Conservation (phyloP, 352 stramenopile genomes). For the Pythium scleroteichum region DNA sequence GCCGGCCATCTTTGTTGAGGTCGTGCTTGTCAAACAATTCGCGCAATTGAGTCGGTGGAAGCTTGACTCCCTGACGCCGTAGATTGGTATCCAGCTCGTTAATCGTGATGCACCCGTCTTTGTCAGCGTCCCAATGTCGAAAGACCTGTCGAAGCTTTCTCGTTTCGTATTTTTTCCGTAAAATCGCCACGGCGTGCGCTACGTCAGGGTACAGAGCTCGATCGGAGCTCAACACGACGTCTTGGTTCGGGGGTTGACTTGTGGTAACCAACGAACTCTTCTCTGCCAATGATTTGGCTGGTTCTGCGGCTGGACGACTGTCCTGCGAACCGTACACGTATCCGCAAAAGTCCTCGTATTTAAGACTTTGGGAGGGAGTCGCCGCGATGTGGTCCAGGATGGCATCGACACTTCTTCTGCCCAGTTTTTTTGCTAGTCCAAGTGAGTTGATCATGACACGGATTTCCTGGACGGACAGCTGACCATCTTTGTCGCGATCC, state of each 20-base stretch:
- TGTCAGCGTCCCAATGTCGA: slow-evolving; percentile 61
- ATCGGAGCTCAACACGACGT: slow-evolving; percentile 15
- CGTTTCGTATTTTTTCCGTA: slow-evolving; percentile 53
- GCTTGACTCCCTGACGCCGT: slow-evolving; percentile 39
- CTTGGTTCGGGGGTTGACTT: not conserved
- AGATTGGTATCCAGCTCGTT: slow-evolving; percentile 50
- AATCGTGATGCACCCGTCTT: slow-evolving; percentile 48
- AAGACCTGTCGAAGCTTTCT: slow-evolving; percentile 46
- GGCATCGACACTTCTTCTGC: slow-evolving; percentile 35
- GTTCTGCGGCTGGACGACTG: not conserved
- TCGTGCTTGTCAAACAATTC: slow-evolving; percentile 49
- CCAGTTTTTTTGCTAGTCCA: slow-evolving; percentile 38
- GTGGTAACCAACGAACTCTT: not conserved
- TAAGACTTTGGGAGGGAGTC: slow-evolving; percentile 36
- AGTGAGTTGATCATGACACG: slow-evolving; percentile 46
- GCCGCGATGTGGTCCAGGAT: slow-evolving; percentile 40
- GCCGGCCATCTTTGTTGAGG: slow-evolving; percentile 36
- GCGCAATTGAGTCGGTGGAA: slow-evolving; percentile 36
- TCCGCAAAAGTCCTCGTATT: slow-evolving; percentile 52
- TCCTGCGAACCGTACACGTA: slow-evolving; percentile 26
- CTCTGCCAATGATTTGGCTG: not conserved
- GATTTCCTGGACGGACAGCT: slow-evolving; percentile 38
- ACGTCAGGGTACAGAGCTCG: slow-evolving; percentile 35
- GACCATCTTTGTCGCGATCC: slow-evolving; percentile 58
- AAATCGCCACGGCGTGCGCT: slow-evolving; percentile 39